Base-by-base conservation (phyloP, 1,139 yeast species). In the Pneumocystis jirovecii region DNA sequence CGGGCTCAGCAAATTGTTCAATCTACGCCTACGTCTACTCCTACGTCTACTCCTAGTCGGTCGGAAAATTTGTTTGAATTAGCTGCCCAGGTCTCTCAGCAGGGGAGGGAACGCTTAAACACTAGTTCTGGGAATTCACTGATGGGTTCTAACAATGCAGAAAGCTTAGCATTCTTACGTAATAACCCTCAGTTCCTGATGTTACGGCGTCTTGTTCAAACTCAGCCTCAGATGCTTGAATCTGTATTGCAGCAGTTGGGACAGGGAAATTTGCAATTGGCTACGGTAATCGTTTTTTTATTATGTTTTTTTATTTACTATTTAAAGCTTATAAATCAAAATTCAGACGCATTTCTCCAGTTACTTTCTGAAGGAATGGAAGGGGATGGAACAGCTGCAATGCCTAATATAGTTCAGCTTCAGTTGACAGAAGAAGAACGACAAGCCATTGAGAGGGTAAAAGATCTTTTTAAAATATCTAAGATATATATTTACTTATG, bases 211-310 rank as follows among this genome's bases (percentile, higher is more conserved):
- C 85, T 93, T 61, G 82, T 91, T 68, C 88, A 86, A 70, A 85
- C 87, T 66, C 88, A 89, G 75, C 98, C 98, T 10, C 96, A 89
- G 74, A 84, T 90, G 77, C 81, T 95, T 68, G 96, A 87, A 73
- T 87, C 93, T 17, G 78, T 91, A 66, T 79, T 93, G 70, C 95
- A 88, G 73, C 91, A 89, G 73, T 78, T 93, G 70, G 86, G 93
- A 8, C 83, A 84, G n/a, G 80, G 86, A 61, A 87, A 89, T 74
- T 97, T 97, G 8, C 93, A 87, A 74, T 79, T 91, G 61, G 96
- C 93, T n/a, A 85, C 57, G 57, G 57, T 82, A 67, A 77, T 85
- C 31, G 12, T 31, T 12, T 60, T 31, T 42, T 37, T 25, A 12
- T 50, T 50, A 17, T 19, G 3, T 50, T 19, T 50, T 25, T 50